Evolutionary conservation across 257 asterid species (phyloP), one percentile per base, ranked within the genome.

Genomic region (Jacaranda copaia): DNA sequence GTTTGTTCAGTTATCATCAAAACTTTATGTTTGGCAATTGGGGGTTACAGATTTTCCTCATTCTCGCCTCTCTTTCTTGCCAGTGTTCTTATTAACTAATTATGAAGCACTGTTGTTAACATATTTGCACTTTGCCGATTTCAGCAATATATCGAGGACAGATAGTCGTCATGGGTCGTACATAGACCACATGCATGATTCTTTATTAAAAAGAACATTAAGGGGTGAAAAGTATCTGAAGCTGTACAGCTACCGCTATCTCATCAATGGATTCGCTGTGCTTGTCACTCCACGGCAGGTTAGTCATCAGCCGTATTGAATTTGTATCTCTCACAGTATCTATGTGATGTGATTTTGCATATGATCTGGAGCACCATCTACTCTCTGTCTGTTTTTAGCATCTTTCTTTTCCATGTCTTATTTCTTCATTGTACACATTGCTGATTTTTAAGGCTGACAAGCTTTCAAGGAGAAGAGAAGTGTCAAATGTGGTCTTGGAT

Each of bases 241-340:
- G 85, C 87, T 96, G n/a, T 92, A 91, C 84, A 91, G 98, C 91
- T 96, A 96, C 88, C 97, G 87, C 78, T 96, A 80, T 85, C 88
- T 96, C 76, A 90, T 96, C 81, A 93, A 96, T 64, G 99, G 99
- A 20, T 96, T 96, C 71, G 92, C 97, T 7, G 98, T 92, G 75
- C 92, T 96, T 4, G 95, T 96, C 78, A 91, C 97, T 74, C 89
- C 93, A 49, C 89, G 81, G 57, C 99, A 96, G 97, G 98, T 91
- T 78, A 58, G 70, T 67, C 65, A 1, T 53, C 57, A 18, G 12
- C 45, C 19, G 36, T 68, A 49, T 42, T 32, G 16, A 25, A 46
- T 39, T 56, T 7, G 8, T 38, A 45, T 42, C 74, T 13, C 39
- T 2, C 16, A 36, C 16, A 32, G 15, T 52, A 11, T 75, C 67